Conservation (phyloP, 2,329 filamentous ascomycete genomes). For the Hawksworthiomyces lignivorus region DNA sequence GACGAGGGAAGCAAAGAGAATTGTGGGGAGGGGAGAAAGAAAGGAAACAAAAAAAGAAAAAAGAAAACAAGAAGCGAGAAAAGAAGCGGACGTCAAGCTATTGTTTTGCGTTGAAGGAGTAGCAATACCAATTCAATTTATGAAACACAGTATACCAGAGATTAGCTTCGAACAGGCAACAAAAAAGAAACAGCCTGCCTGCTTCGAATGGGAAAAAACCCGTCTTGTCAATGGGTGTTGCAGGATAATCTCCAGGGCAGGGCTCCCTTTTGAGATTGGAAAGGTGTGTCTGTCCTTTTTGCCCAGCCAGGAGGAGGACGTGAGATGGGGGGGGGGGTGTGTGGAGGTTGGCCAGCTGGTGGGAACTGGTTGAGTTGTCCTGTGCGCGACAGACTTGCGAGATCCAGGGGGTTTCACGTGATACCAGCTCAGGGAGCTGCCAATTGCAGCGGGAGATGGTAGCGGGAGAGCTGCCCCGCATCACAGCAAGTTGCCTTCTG, state of each 20-base stretch:
- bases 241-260: not conserved
- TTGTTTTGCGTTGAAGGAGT: not conserved
- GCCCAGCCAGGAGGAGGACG: not conserved
- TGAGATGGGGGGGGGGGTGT: too few species aligned
- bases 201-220: not conserved
- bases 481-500: not conserved
- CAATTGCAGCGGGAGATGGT: too few species aligned
- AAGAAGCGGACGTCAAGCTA: too few species aligned
- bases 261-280: not conserved
- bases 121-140: not conserved
- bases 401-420: constrained; percentile 8
- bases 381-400: constrained; percentile 4
- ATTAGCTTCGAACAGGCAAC: not conserved
- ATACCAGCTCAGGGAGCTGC: too few species aligned
- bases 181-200: not conserved
- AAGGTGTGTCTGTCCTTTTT: constrained; percentile 13
- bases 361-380: constrained; percentile 13
- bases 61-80: not conserved
- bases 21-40: not conserved
- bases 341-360: too few species aligned
- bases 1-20: not conserved
- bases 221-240: not conserved
- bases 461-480: constrained; percentile 3
- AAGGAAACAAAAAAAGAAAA: not conserved
- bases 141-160: too few species aligned